These are phyloP conservation scores for Mrakia gelida DNA, from an alignment of 768 basidiomycete genomes.

Conservation along the genomic window DNA sequence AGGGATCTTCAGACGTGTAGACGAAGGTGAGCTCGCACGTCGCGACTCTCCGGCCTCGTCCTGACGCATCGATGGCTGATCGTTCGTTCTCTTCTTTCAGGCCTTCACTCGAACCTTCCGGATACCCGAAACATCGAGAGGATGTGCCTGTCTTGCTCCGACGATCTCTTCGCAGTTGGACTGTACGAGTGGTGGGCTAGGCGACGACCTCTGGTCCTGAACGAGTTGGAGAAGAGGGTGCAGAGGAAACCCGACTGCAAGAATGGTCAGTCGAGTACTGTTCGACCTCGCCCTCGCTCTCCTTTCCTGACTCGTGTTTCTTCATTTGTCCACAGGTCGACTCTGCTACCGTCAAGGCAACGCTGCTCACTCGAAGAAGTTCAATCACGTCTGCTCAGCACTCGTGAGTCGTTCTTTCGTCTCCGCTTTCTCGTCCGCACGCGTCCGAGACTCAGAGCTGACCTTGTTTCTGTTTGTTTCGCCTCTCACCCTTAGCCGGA, in stretches of 20 bases:
- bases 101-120: conserved; percentile 21
- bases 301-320: too few relatives aligned
- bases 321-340: background rate
- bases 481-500: background rate
- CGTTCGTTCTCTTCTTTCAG: background rate
- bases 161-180: conserved; percentile 26
- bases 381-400: conserved; percentile 30
- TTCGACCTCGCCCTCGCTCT: too few relatives aligned
- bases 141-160: conserved; percentile 18
- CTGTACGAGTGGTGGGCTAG: conserved; percentile 31
- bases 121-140: background rate
- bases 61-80: background rate
- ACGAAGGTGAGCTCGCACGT: conserved; percentile 5
- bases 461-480: background rate
- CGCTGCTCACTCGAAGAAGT: conserved; percentile 4
- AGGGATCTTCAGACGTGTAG: conserved; percentile 28
- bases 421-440: background rate
- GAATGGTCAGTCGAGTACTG: background rate
- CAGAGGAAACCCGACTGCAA: conserved; percentile 17
- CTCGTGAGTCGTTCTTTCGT: background rate
- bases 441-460: too few relatives aligned
- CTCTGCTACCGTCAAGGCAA: conserved; percentile 16
- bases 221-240: conserved; percentile 21
- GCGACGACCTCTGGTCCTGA: conserved; percentile 8
- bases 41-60: background rate